These are phyloP conservation scores for Fomitopsis schrenkii DNA, from an alignment of 1,284 basidiomycete species.

Conservation along the genomic window DNA sequence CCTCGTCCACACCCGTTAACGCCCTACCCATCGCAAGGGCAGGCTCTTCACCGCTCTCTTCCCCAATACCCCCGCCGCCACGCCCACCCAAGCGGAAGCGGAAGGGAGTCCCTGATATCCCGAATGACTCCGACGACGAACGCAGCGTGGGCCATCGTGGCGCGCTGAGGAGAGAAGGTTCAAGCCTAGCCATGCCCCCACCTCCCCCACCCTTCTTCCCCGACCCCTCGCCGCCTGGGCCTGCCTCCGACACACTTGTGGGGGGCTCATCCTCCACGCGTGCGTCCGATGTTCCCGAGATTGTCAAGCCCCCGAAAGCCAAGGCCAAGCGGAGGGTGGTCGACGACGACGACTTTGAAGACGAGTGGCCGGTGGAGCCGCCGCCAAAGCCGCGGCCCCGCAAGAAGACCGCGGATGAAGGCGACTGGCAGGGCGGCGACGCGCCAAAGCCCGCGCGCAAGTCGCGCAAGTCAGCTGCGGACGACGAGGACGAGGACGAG, in stretches of 20 bases:
- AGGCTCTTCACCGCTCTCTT: constrained; percentile 21
- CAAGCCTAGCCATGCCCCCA: neutral
- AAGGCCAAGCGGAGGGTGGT: constrained; percentile 13
- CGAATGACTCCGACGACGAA: constrained; percentile 13
- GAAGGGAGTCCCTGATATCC: constrained; percentile 18
- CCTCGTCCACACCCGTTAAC: constrained; percentile 5
- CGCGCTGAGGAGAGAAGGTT: neutral
- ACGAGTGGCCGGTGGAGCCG: constrained; percentile 12
- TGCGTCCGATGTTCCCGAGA: constrained; percentile 1
- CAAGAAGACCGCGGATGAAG: neutral
- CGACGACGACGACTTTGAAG: constrained; percentile 9
- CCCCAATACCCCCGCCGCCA: constrained; percentile 23
- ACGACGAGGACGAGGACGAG: constrained; percentile 6
- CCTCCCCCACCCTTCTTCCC: constrained; percentile 17
- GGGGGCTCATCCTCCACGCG: neutral
- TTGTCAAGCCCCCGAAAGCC: constrained; percentile 5
- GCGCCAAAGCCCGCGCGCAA: constrained; percentile 9
- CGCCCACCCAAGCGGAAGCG: constrained; percentile 22
- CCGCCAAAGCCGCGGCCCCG: neutral
- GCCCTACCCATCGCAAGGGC: neutral
- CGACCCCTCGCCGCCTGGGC: constrained; percentile 8
- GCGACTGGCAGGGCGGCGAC: neutral
- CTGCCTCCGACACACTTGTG: constrained; percentile 9
- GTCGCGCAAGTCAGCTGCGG: constrained; percentile 13
- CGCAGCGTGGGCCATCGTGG: neutral